Conservation (phyloP, 1,139 yeast genomes). For the Meyerozyma guilliermondii region DNA sequence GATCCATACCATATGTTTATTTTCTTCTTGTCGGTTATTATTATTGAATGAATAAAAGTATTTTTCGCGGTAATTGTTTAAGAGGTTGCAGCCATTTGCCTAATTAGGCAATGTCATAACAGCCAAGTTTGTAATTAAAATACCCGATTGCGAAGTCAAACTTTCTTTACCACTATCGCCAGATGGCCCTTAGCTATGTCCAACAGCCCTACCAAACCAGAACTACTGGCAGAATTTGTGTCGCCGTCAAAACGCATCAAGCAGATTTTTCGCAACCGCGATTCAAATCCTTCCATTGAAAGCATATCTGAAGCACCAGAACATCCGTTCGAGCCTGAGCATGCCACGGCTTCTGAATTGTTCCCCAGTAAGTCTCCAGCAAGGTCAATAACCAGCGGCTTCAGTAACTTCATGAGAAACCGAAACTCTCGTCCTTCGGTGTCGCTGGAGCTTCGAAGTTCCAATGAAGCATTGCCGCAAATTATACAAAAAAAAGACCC, state of each 20-base stretch:
- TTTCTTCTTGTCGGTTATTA: background rate
- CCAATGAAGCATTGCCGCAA: background rate
- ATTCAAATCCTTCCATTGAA: constrained; percentile 1
- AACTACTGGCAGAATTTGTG: background rate
- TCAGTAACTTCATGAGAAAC: background rate
- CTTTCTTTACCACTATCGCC: background rate
- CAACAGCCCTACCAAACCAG: background rate
- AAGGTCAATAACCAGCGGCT: background rate
- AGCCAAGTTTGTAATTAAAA: background rate
- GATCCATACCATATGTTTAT: background rate
- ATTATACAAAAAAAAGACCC: constrained; percentile 5
- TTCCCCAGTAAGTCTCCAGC: background rate
- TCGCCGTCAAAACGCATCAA: constrained; percentile 1
- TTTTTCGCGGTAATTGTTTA: background rate
- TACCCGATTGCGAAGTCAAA: background rate
- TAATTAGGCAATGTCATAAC: background rate
- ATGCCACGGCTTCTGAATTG: background rate
- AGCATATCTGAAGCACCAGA: background rate
- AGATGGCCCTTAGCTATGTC: background rate
- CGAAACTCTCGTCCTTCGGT: background rate
- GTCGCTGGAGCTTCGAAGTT: constrained; percentile 1
- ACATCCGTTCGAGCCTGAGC: background rate
- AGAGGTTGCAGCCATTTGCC: background rate
- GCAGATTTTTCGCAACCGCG: background rate
- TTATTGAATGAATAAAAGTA: background rate